Evolutionary conservation across 805 yeast species (phyloP).

Genomic region (Isabelozyma pseudorhagii): DNA sequence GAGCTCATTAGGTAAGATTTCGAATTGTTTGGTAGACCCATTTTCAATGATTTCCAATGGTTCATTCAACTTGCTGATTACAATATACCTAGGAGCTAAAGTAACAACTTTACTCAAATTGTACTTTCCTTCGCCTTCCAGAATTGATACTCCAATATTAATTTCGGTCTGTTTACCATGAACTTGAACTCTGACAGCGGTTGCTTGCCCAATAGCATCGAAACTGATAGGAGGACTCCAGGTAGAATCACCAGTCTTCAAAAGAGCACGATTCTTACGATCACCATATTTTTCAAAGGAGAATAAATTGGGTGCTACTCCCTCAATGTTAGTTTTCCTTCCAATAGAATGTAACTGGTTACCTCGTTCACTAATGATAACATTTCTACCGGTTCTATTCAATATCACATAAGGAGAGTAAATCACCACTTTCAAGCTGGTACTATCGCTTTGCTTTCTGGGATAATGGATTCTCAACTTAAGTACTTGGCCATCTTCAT

Average conservation of each 20-base stretch:
- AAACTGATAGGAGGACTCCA: slow-evolving; percentile 76
- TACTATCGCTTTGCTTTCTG: slow-evolving; percentile 45
- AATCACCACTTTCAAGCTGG: slow-evolving; percentile 65
- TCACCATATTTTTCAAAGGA: slow-evolving; percentile 66
- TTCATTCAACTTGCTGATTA: slow-evolving; percentile 59
- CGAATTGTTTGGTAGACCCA: slow-evolving; percentile 54
- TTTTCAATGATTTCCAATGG: slow-evolving; percentile 62
- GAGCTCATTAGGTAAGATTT: slow-evolving; percentile 45
- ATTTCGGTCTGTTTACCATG: slow-evolving; percentile 56
- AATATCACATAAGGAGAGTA: slow-evolving; percentile 82
- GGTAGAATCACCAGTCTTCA: slow-evolving; percentile 65
- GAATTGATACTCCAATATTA: slow-evolving; percentile 69
- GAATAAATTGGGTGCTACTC: slow-evolving; percentile 69
- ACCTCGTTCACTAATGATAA: slow-evolving; percentile 56
- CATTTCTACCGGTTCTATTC: slow-evolving; percentile 71
- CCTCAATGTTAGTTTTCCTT: slow-evolving; percentile 8
- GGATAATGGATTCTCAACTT: slow-evolving; percentile 64
- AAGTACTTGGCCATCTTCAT: slow-evolving; percentile 65
- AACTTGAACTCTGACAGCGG: slow-evolving; percentile 48
- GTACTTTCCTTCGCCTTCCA: slow-evolving; percentile 86
- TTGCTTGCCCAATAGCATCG: slow-evolving; percentile 84
- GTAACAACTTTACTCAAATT: slow-evolving; percentile 73
- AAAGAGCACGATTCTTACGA: slow-evolving; percentile 60
- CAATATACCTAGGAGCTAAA: slow-evolving; percentile 76
- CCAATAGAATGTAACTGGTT: slow-evolving; percentile 52